Conservation (phyloP, 192 early-diverging fungal genomes). For the Coemansia sp. region DNA sequence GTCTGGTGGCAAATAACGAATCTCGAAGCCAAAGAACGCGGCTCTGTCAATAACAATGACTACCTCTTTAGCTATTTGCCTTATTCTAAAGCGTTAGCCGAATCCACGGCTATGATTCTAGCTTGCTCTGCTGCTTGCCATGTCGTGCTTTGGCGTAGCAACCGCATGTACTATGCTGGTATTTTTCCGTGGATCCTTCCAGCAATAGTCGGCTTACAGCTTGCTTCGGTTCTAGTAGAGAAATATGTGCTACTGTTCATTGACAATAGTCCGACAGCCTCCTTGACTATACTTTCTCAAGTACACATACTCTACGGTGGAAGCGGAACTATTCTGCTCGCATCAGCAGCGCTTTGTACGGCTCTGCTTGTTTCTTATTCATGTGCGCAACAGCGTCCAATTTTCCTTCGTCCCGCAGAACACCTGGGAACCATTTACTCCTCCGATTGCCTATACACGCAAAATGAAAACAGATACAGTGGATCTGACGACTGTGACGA, state of each 20-base stretch:
- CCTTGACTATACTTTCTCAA: conserved; percentile 12
- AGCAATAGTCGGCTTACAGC: conserved; percentile 7
- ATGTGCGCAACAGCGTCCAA: conserved; percentile 23
- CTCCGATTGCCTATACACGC: neutral
- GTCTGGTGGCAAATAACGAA: conserved; percentile 1
- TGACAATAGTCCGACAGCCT: conserved; percentile 3
- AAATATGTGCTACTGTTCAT: conserved; percentile 38
- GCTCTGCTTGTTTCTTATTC: conserved; percentile 3
- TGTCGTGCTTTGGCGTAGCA: neutral
- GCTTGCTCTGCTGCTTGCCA: neutral
- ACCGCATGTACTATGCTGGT: conserved; percentile 10
- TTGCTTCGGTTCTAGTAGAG: conserved; percentile 10
- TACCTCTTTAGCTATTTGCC: neutral
- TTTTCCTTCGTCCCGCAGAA: conserved; percentile 16
- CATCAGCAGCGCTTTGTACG: conserved; percentile 1
- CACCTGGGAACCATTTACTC: neutral
- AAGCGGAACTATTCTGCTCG: conserved; percentile 6
- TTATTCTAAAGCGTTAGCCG: neutral
- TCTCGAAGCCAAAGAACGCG: neutral
- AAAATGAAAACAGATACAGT: neutral
- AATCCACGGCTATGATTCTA: neutral
- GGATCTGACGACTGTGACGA: conserved; percentile 2
- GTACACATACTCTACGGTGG: conserved; percentile 13
- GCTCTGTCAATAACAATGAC: neutral
- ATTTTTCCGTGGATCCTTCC: conserved; percentile 28